A percentile compares a stretch with the other conserved stretches of the same genome.
phyloP scores from a whole-genome alignment of 139 green algal species.

The Eudorina sp. region DNA sequence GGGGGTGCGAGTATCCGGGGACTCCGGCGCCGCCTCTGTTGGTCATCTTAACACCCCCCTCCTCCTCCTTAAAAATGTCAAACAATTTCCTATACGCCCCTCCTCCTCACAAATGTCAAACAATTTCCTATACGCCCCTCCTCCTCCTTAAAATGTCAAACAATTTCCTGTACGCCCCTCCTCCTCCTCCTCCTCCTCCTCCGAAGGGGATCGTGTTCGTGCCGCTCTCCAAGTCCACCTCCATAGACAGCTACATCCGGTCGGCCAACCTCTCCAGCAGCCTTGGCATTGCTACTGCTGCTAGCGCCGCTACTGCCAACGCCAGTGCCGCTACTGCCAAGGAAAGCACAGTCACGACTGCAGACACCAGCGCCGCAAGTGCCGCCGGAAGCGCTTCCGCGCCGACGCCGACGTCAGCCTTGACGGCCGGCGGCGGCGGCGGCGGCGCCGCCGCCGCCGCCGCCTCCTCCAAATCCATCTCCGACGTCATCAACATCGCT shows the following conservation, averaged over 20 bases:
- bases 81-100: not conserved
- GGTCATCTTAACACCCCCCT: not conserved
- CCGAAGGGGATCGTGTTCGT: conserved; percentile 7
- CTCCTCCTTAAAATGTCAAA: not conserved
- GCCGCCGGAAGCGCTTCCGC: not conserved
- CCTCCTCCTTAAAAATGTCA: not conserved
- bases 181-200: not conserved
- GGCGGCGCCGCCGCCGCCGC: too few relatives aligned
- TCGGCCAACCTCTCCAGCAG: too few relatives aligned
- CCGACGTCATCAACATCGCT: too few relatives aligned
- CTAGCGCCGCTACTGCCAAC: not conserved
- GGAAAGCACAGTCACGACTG: not conserved
- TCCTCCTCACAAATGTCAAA: not conserved
- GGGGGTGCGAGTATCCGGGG: not conserved
- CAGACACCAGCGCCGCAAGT: not conserved
- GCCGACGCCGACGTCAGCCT: not conserved
- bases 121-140: not conserved
- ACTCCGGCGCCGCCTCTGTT: not conserved
- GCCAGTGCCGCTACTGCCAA: not conserved
- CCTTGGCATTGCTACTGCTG: too few relatives aligned
- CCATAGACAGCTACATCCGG: not conserved
- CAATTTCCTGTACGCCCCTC: not conserved
- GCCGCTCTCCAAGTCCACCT: not conserved
- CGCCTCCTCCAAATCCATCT: too few relatives aligned
- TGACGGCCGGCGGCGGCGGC: too few relatives aligned